Evolutionary conservation across 345 rosid species (phyloP).

Genomic region (Salix arbutifolia): DNA sequence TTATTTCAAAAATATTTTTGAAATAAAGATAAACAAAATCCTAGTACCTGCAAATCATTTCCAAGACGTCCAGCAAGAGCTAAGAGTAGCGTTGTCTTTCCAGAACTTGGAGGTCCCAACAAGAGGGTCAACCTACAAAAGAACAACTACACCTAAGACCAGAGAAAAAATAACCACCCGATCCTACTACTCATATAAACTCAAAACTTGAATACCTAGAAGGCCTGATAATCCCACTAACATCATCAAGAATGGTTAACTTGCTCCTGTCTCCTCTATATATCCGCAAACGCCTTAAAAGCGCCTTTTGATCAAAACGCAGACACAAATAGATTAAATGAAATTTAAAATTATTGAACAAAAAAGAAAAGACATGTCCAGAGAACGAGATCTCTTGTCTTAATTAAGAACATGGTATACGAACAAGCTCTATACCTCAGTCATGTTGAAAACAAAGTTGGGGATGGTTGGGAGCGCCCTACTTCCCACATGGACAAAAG

Average conservation of each 20-base stretch:
- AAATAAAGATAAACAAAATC: not conserved
- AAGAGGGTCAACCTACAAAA: constrained; percentile 71
- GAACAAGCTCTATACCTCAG: constrained; percentile 50
- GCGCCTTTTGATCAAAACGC: constrained; percentile 37
- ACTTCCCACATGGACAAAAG: constrained; percentile 90
- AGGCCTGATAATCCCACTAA: constrained; percentile 81
- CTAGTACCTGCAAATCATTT: constrained; percentile 58
- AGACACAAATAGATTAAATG: not conserved
- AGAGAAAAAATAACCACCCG: constrained; percentile 1
- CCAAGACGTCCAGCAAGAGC: constrained; percentile 93
- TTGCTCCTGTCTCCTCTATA: constrained; percentile 63
- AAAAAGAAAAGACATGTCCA: not conserved
- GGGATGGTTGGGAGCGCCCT: constrained; percentile 95
- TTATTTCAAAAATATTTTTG: too few relatives aligned
- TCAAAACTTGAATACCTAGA: constrained; percentile 52
- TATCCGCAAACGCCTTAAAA: constrained; percentile 56
- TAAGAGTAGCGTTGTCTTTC: constrained; percentile 86
- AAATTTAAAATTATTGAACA: not conserved
- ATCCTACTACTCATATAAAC: not conserved
- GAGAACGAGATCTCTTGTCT: not conserved
- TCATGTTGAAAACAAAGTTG: constrained; percentile 80
- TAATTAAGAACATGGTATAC: too few relatives aligned
- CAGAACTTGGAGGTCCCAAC: constrained; percentile 98
- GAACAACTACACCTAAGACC: constrained; percentile 3
- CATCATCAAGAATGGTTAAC: constrained; percentile 70